These are phyloP conservation scores for Sporisorium iseilematis-ciliati DNA, from an alignment of 1,284 basidiomycete species.

Conservation along the genomic window DNA sequence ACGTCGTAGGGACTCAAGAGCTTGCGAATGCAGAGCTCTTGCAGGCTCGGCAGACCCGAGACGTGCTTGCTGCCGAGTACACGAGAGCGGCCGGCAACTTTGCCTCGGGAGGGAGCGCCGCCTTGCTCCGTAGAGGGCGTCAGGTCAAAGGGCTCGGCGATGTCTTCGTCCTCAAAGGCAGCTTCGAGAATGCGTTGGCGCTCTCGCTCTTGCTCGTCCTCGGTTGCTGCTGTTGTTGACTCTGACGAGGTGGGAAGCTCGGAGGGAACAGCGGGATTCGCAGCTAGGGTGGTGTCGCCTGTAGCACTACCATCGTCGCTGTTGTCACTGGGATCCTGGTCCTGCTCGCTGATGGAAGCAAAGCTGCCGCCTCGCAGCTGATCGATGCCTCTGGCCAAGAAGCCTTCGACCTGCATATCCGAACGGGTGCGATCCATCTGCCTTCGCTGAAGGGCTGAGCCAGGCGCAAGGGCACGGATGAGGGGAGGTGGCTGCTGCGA, in stretches of 20 bases:
- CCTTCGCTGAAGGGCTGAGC: slow-evolving; percentile 20
- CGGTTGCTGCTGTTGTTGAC: background rate
- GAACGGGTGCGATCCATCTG: slow-evolving; percentile 40
- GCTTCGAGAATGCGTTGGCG: slow-evolving; percentile 52
- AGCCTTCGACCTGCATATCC: slow-evolving; percentile 50
- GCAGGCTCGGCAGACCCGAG: slow-evolving; percentile 40
- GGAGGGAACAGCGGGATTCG: slow-evolving; percentile 12
- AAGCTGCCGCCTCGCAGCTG: slow-evolving; percentile 27
- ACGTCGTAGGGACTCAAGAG: slow-evolving; percentile 54
- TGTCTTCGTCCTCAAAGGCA: slow-evolving; percentile 45
- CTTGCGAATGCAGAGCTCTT: slow-evolving; percentile 60
- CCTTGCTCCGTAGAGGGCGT: slow-evolving; percentile 26
- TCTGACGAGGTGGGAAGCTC: background rate
- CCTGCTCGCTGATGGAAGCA: slow-evolving; percentile 32
- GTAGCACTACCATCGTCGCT: slow-evolving; percentile 19
- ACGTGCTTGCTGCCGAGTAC: slow-evolving; percentile 43
- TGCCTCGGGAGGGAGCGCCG: slow-evolving; percentile 6
- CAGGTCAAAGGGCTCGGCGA: slow-evolving; percentile 26
- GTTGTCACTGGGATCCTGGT: slow-evolving; percentile 4
- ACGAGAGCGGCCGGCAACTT: slow-evolving; percentile 39
- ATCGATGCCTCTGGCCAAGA: slow-evolving; percentile 45
- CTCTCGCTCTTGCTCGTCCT: slow-evolving; percentile 27
- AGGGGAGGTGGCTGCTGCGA: slow-evolving; percentile 43
- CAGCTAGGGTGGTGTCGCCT: slow-evolving; percentile 21
- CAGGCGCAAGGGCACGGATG: slow-evolving; percentile 27